Base-by-base conservation (phyloP, 1,284 basidiomycete species). In the Austropuccinia psidii region DNA sequence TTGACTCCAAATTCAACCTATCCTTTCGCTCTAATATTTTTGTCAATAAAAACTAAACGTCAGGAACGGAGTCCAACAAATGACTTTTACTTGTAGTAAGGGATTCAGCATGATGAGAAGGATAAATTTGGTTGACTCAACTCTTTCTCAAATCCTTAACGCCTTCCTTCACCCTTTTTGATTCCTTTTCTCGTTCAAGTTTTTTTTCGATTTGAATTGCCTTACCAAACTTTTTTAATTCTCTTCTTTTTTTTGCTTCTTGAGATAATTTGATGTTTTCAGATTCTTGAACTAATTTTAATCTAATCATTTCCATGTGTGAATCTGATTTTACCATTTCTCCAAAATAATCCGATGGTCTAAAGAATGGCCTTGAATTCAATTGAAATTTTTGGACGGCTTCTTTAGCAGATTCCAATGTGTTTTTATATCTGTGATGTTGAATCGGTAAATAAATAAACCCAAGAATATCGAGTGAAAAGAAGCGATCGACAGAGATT, bases 241-340 rank as follows among this genome's bases (percentile, higher is more conserved):
- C 50, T 27, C 72, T 52, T 33, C 57, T 66, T 33, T 73, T 65
- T 43, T 66, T 65, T 27, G 72, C 60, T 27, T 73, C 62, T 57
- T 73, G 61, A 8, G 72, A 73, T 13, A 62, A 60, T 50, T 73
- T 54, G 8, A 73, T 43, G 5, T 62, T 54, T 43, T 73, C 72
- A 9, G 60, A 70, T 81, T 98, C 95, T 81, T 98, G 91, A 31
- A 98, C 85, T 39, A 98, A 83, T 39, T 90, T 87, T 78, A 93
- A 89, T 64, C 96, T 89, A 77, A 98, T 91, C 60, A 92, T 87
- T 81, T 97, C 93, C 96, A 98, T 98, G 83, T 98, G 96, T 27
- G 91, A 85, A 79, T 98, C 96, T 31, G 89, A 89, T 83, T 98
- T 98, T 78, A 98, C 90, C 95, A 98, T 98, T 83, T 98, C 95